Conservation (phyloP, 495 filamentous ascomycete genomes). For the Rhypophila decipiens region DNA sequence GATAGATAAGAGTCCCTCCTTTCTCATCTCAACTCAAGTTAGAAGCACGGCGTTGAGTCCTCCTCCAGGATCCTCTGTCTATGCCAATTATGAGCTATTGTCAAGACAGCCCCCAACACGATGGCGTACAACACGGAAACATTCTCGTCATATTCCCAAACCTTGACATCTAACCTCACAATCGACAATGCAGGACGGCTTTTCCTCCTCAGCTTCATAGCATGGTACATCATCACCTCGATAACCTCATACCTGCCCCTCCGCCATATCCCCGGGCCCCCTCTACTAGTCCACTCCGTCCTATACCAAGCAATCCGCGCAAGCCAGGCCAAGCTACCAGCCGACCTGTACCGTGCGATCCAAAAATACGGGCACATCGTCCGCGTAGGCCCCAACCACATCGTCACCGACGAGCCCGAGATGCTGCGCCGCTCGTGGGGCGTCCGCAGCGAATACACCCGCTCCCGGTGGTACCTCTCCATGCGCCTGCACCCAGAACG, state of each 20-base stretch:
- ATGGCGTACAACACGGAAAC: too few species aligned
- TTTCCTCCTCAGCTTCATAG: neutral
- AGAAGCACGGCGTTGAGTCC: too few species aligned
- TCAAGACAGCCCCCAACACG: too few species aligned
- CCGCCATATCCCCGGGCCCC: neutral
- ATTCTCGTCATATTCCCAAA: too few species aligned
- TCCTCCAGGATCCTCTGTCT: too few species aligned
- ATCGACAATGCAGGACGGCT: too few species aligned
- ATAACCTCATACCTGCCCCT: neutral
- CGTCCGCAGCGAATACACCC: slow-evolving; percentile 15
- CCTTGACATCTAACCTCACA: too few species aligned
- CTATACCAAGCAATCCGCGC: neutral
- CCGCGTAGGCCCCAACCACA: slow-evolving; percentile 9
- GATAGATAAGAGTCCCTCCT: too few species aligned
- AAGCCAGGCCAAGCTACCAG: neutral
- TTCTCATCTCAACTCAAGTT: too few species aligned
- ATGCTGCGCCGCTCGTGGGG: slow-evolving; percentile 13
- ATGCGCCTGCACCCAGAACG: slow-evolving; percentile 13
- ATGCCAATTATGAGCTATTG: too few species aligned
- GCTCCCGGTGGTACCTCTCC: slow-evolving; percentile 12
- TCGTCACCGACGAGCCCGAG: slow-evolving; percentile 8
- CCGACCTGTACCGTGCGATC: neutral
- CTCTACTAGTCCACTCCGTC: neutral
- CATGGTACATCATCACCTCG: neutral
- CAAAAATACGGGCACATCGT: neutral